Evolutionary conservation across 371 early-diverging fungal species (phyloP), one percentile per base, ranked within the genome.

Genomic region (Dichotomocladium elegans): DNA sequence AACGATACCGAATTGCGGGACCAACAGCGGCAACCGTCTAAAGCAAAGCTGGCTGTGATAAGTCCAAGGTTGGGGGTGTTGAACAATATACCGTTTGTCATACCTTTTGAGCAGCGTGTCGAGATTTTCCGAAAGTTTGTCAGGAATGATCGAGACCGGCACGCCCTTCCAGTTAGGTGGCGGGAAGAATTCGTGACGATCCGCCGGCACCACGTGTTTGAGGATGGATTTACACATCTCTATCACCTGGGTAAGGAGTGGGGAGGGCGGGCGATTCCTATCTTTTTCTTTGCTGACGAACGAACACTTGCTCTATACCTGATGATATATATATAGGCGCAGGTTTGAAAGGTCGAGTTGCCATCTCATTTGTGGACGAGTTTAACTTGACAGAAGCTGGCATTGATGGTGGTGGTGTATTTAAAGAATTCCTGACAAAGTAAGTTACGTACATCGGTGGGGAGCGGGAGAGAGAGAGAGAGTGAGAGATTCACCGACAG

Each of bases 341-440:
- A 0, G 64, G 44, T 15, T 69, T 95, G 34, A 92, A 91, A 59
- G 67, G 70, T 15, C 83, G 83, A n/a, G 79, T 98, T 41, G 77
- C 86, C 8, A 95, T 98, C 47, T 73, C 82, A 3, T 94, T 98
- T 77, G 80, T 94, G 24, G 89, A 88, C 61, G 82, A 87, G 49
- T 87, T 88, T 57, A 95, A 95, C 0, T 64, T 93, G 31, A 72
- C 68, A 15, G 98, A 98, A 66, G 92, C 92, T 11, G 98, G 98
- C 2, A 89, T 96, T 53, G 98, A 96, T 66, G 96, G 95, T 47
- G 95, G 95, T 15, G 94, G 86, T 17, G 82, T 87, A 0, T 87
- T 87, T 53, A 87, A 87, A 41, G 87, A 87, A 54, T 94, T 94
- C 59, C 64, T 94, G 50, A 91, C 90, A 4, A 64, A 72, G 73